Conservation (phyloP, 2,329 filamentous ascomycete species). For the Piedraia hortae region DNA sequence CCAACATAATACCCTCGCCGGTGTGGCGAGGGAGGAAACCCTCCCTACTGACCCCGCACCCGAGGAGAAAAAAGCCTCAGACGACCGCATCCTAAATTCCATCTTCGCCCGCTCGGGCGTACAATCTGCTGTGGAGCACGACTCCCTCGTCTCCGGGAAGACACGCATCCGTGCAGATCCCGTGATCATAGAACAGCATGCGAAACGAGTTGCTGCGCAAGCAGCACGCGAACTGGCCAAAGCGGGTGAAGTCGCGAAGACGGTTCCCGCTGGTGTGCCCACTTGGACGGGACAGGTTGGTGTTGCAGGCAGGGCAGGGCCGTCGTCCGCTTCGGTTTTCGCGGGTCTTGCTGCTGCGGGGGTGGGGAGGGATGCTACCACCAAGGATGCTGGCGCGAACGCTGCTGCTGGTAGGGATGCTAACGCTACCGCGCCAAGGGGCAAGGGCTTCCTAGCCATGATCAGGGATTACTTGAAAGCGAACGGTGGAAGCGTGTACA, state of each 20-base stretch:
- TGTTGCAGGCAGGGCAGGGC: conserved; percentile 37
- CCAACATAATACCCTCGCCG: conserved; percentile 18
- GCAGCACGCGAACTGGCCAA: conserved; percentile 51
- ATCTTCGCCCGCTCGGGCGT: conserved; percentile 71
- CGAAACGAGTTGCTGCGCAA: conserved; percentile 47
- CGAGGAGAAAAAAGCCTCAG: conserved; percentile 14
- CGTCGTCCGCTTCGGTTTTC: conserved; percentile 17
- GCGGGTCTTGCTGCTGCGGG: conserved; percentile 18
- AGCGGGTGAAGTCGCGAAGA: conserved; percentile 43
- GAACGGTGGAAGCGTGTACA: conserved; percentile 53
- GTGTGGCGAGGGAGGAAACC: conserved; percentile 7
- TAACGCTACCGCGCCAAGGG: conserved; percentile 10
- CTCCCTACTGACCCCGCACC: conserved; percentile 2
- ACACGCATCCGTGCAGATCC: conserved; percentile 41
- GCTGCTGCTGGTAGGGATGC: background rate
- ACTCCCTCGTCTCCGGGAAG: conserved; percentile 60
- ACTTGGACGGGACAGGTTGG: conserved; percentile 85
- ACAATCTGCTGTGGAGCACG: conserved; percentile 79
- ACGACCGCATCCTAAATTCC: conserved; percentile 59
- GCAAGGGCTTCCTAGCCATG: conserved; percentile 19
- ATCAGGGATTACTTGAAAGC: conserved; percentile 54
- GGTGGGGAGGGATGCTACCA: conserved; percentile 7
- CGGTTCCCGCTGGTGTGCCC: conserved; percentile 53
- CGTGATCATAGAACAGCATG: conserved; percentile 54
- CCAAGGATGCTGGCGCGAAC: conserved; percentile 6